Base-by-base conservation (phyloP, 129 eudicot species). In the Chrysanthemum makinoi region DNA sequence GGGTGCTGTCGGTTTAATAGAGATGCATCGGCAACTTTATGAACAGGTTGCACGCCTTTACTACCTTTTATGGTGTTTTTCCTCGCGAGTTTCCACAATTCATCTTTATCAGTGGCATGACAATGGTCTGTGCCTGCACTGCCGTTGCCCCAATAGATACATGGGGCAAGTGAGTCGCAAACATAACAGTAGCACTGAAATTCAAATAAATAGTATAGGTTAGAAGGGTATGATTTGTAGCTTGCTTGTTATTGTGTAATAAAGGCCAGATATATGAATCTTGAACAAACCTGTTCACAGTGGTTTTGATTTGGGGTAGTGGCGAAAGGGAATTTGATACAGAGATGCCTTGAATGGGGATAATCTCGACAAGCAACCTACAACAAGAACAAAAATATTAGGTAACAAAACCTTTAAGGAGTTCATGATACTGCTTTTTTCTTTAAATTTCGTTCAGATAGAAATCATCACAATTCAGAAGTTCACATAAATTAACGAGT, bases 161-260 rank as follows among this genome's bases (percentile, higher is more conserved):
- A 80, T 26, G 83, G 83, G 46, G 83, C 83, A 20, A 68, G 80
- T 20, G 80, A 80, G 65, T 80, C 83, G 63, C 83, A 80, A 26
- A 80, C 83, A 30, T 80, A 80, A 69, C 83, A 80, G 67, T 80
- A 74, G 80, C 83, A 80, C 80, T 80, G 76, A 57, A 84, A 80
- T 70, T 67, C 48, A 51, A 48, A 3, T 49, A 2, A 33, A 19
- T 4, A 6, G 50, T 18, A 43, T 39, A 44, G 52, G 63, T 77
- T 24, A 63, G 74, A 74, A 68, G 30, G 70, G 39, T 39, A 46
- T 77, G 13, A 52, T 64, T 10, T 70, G 51, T 8, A 51, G 48
- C 12, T 19, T 13, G 35, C 69, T 70, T n/a, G 52, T 15, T 47
- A 56, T 6, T 6, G 22, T 54, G 46, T 53, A 18, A 28, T 1